Percentiles rank a stretch among this genome's conserved stretches.
Conservation (phyloP, 129 eudicot species). For the Flaveria ramosissima region DNA sequence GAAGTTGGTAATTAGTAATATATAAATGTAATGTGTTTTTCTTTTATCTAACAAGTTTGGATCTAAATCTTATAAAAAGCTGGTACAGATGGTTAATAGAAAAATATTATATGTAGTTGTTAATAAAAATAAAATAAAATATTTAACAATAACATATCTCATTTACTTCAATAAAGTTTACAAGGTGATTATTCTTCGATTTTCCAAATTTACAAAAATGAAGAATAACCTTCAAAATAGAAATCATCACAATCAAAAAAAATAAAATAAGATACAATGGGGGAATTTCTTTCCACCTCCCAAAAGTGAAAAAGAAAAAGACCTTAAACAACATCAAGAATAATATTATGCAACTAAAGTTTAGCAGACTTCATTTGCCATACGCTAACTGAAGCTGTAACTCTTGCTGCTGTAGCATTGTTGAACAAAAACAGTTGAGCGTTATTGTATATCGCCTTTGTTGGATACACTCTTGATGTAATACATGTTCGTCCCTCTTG, state of each 20-base stretch:
- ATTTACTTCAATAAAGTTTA: constrained; percentile 13
- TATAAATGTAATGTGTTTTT: too few species aligned
- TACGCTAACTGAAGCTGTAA: constrained; percentile 54
- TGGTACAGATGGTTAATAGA: too few species aligned
- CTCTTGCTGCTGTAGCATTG: constrained; percentile 60
- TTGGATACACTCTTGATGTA: constrained; percentile 76
- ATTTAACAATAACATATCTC: not conserved
- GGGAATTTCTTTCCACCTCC: constrained; percentile 2
- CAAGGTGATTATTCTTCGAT: constrained; percentile 2
- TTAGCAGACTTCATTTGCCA: constrained; percentile 75
- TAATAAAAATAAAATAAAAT: not conserved
- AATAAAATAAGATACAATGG: not conserved
- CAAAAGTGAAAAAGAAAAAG: not conserved
- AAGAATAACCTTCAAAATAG: not conserved
- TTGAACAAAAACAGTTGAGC: constrained; percentile 63
- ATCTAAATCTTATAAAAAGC: too few species aligned
- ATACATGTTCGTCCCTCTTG: constrained; percentile 69
- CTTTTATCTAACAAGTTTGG: too few species aligned
- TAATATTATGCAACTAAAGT: constrained; percentile 14
- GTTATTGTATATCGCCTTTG: constrained; percentile 51
- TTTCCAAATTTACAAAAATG: constrained; percentile 17
- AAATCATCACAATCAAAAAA: not conserved
- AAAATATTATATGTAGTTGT: too few species aligned
- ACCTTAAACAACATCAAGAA: not conserved
- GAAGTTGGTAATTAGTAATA: too few species aligned